These are phyloP conservation scores for Colletotrichum lupini DNA, from an alignment of 2,329 filamentous ascomycete species.

Conservation along the genomic window DNA sequence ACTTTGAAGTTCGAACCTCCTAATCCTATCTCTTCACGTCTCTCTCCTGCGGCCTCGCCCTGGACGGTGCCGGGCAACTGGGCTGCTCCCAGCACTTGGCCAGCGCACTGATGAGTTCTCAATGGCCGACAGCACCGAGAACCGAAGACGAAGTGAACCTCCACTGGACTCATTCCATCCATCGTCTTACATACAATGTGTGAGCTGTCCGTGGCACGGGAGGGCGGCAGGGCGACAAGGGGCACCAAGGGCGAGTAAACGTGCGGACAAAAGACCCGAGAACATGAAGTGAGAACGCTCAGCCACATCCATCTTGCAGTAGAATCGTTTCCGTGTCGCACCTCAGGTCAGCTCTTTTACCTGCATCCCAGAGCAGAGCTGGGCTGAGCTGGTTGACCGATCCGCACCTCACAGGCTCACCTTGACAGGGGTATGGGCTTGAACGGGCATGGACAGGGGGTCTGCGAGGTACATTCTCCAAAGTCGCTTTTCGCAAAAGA, in stretches of 20 bases:
- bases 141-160: not conserved
- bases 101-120: constrained; percentile 25
- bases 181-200: not conserved
- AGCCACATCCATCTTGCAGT: constrained; percentile 1
- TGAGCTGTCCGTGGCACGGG: not conserved
- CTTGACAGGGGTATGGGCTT: not conserved
- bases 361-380: not conserved
- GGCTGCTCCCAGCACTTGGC: constrained; percentile 3
- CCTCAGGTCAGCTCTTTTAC: not conserved
- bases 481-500: constrained; percentile 4
- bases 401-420: not conserved
- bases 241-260: not conserved
- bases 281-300: not conserved
- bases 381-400: not conserved
- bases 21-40: not conserved
- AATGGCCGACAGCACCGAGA: constrained; percentile 12
- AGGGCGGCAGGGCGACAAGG: not conserved
- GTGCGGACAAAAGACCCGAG: not conserved
- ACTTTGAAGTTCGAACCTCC: not conserved
- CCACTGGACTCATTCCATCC: not conserved
- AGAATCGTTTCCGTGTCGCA: not conserved
- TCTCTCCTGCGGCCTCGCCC: not conserved
- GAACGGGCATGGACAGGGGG: not conserved
- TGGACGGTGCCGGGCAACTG: not conserved
- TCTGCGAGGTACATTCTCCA: not conserved